phyloP scores from a whole-genome alignment of 129 eudicot species.

The Oenanthe sinensis region DNA sequence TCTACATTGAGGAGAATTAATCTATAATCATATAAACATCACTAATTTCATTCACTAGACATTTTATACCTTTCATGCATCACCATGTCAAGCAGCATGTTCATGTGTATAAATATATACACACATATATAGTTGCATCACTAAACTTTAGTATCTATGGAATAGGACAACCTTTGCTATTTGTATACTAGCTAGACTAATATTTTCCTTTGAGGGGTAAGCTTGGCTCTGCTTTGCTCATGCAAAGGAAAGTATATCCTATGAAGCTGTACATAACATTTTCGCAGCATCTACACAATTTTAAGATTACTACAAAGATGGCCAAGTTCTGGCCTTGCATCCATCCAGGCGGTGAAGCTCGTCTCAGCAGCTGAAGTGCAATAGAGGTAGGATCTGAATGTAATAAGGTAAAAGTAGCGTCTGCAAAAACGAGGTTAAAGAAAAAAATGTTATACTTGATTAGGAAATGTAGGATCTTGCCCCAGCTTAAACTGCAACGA shows the following conservation, averaged over 20 bases:
- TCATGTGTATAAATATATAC: neutral
- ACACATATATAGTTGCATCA: neutral
- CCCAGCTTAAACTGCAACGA: neutral
- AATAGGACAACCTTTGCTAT: neutral
- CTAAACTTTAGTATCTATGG: neutral
- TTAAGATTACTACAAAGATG: slow-evolving; percentile 79
- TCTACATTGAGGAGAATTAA: neutral
- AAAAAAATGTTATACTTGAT: neutral
- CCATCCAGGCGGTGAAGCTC: slow-evolving; percentile 64
- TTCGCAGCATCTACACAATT: slow-evolving; percentile 33
- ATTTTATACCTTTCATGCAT: neutral
- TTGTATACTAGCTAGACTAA: neutral
- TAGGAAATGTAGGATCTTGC: neutral
- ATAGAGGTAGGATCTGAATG: slow-evolving; percentile 72
- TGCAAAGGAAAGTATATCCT: neutral
- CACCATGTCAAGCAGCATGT: neutral
- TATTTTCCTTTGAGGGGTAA: neutral
- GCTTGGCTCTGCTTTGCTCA: neutral
- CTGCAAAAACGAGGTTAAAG: slow-evolving; percentile 34
- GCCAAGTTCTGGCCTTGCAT: slow-evolving; percentile 83
- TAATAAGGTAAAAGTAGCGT: slow-evolving; percentile 77
- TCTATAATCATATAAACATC: neutral
- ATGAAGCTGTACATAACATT: slow-evolving; percentile 12
- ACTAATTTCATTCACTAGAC: neutral
- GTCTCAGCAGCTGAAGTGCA: slow-evolving; percentile 38